Evolutionary conservation across 2,329 filamentous ascomycete species (phyloP).

Genomic region (Alternaria alternata): DNA sequence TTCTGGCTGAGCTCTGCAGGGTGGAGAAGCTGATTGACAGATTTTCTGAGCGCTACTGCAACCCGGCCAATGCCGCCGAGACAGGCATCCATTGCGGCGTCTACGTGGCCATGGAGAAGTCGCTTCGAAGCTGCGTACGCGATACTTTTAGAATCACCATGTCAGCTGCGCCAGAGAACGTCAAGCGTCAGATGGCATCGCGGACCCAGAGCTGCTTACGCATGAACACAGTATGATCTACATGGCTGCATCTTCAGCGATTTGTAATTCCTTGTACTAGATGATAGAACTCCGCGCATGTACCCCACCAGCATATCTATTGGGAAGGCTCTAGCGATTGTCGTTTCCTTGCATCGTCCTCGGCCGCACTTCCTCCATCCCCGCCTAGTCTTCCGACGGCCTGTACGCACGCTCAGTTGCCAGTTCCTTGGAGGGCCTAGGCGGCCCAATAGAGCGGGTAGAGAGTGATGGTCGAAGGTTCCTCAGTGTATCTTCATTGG

Average conservation of each 20-base stretch:
- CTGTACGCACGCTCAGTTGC: constrained; percentile 19
- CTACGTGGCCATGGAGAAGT: constrained; percentile 40
- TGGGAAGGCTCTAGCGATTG: neutral
- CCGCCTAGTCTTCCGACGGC: neutral
- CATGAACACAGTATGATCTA: constrained; percentile 39
- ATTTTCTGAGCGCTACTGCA: constrained; percentile 49
- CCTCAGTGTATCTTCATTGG: constrained; percentile 12
- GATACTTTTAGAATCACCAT: constrained; percentile 51
- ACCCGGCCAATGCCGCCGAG: constrained; percentile 28
- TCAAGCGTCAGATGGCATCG: constrained; percentile 46
- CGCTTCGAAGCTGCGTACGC: constrained; percentile 46
- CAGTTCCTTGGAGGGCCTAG: neutral
- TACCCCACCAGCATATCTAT: neutral
- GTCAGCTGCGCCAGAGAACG: constrained; percentile 44
- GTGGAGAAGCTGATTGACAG: constrained; percentile 51
- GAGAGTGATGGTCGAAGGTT: neutral
- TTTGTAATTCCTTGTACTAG: constrained; percentile 10
- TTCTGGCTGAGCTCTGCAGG: constrained; percentile 45
- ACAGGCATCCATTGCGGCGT: constrained; percentile 42
- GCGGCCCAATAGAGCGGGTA: constrained; percentile 1
- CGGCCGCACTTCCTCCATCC: neutral
- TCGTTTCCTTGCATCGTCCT: neutral
- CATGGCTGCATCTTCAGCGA: constrained; percentile 9
- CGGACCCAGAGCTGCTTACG: constrained; percentile 38
- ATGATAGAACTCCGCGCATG: neutral